A percentile compares a stretch with the other conserved stretches of the same genome.
Conservation (phyloP, 306 rosid species). For the Parietaria judaica region DNA sequence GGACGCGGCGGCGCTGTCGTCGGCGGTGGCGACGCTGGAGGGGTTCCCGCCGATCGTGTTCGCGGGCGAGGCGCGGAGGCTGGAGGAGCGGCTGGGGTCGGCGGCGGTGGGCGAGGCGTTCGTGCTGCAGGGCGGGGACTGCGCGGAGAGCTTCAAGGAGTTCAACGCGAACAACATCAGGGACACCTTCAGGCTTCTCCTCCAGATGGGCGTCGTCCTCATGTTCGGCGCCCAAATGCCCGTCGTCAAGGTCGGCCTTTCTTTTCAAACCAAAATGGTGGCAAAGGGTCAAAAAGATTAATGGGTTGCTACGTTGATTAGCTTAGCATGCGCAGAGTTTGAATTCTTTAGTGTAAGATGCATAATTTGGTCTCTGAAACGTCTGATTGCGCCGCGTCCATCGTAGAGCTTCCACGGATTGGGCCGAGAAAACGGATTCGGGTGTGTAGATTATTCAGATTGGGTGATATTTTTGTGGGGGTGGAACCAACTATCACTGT, state of each 20-base stretch:
- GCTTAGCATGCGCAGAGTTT: too few relatives aligned
- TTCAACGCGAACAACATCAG: constrained; percentile 37
- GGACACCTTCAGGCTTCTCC: constrained; percentile 35
- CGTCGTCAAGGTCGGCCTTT: constrained; percentile 26
- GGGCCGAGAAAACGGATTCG: too few relatives aligned
- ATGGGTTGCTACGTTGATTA: too few relatives aligned
- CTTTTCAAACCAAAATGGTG: not conserved
- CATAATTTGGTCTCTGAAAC: too few relatives aligned
- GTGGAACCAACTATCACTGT: not conserved
- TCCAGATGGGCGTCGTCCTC: constrained; percentile 36
- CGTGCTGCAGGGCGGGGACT: constrained; percentile 41
- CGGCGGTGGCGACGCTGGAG: constrained; percentile 31
- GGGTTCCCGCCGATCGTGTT: constrained; percentile 38
- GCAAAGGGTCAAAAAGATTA: too few relatives aligned
- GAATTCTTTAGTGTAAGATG: too few relatives aligned
- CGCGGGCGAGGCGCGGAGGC: constrained; percentile 34
- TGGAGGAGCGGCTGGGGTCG: constrained; percentile 32
- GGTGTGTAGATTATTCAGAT: too few relatives aligned
- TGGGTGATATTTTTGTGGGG: too few relatives aligned
- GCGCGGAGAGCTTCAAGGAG: constrained; percentile 43
- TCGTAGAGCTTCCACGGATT: too few relatives aligned
- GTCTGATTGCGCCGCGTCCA: too few relatives aligned
- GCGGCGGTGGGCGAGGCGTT: constrained; percentile 34
- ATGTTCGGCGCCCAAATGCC: constrained; percentile 45
- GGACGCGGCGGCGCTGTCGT: constrained; percentile 17